Evolutionary conservation across 2,329 filamentous ascomycete genomes (phyloP).

Genomic region (Onygena corvina): DNA sequence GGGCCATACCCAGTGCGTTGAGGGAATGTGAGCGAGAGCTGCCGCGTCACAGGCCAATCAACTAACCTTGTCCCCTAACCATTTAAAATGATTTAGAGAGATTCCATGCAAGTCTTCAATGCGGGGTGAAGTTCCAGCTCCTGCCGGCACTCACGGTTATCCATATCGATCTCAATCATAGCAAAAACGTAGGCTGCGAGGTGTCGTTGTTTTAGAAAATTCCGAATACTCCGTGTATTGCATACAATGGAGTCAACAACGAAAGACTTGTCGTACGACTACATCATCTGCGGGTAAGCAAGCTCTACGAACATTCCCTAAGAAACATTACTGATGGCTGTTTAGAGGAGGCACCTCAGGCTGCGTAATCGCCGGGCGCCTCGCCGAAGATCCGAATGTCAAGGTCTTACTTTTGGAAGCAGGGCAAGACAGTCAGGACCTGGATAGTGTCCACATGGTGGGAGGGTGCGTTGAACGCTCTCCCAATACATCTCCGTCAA

Average conservation of each 20-base stretch:
- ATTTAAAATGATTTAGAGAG: background rate
- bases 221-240: too few relatives aligned
- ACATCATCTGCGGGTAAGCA: constrained; percentile 20
- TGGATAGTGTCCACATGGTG: constrained; percentile 38
- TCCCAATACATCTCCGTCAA: constrained; percentile 23
- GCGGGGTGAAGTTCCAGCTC: background rate
- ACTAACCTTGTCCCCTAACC: background rate
- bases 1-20: too few relatives aligned
- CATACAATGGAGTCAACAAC: background rate
- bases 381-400: constrained; percentile 35
- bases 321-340: background rate
- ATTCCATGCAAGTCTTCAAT: background rate
- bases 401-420: constrained; percentile 39
- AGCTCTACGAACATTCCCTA: background rate
- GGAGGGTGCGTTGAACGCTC: constrained; percentile 29
- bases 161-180: background rate
- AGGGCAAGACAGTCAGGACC: constrained; percentile 34
- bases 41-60: background rate
- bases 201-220: background rate
- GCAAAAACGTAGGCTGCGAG: background rate
- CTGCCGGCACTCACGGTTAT: background rate
- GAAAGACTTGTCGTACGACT: constrained; percentile 14
- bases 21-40: background rate
- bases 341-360: constrained; percentile 38
- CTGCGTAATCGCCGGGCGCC: constrained; percentile 38